Base-by-base conservation (phyloP, 352 stramenopile species). In the Pythium guiyangense region DNA sequence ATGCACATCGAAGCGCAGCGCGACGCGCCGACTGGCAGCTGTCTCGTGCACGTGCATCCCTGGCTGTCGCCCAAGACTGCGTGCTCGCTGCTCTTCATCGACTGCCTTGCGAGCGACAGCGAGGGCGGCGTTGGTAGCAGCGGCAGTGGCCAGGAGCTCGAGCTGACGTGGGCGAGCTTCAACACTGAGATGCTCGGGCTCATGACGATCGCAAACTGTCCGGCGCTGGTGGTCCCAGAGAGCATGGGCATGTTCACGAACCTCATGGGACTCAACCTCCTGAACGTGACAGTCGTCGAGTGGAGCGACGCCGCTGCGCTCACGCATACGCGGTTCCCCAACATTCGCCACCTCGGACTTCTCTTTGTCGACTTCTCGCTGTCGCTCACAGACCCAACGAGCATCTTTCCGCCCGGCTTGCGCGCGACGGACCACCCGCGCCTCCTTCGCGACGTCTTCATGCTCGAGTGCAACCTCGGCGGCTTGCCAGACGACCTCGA, bases 171-270 rank as follows among this genome's bases (percentile, higher is more conserved):
- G 59, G 25, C 39, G 6, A 14, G 49, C 4, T 48, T 49, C 6
- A 52, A 59, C 25, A 17, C 14, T 8, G 34, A 45, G 17, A 44
- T 25, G 42, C 46, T 72, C 6, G 60, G 43, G 6, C 45, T 63
- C 18, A 46, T 72, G 26, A 66, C 64, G 14, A 53, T 71, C 22
- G 60, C 61, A 9, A 63, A 73, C 27, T 73, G 62, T 39, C 37
- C 59, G 0, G 52, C 51, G 8, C 47, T 70, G 4, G 15, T 50
- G 3, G 54, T 73, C 46, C 62, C 66, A 6, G 31, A 18, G 11
- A 35, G 8, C 18, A 57, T 73, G 29, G 53, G 56, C 40, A 15
- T 31, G 1, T 70, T 68, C 26, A 26, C 50, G 1, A 57, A 68
- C 34, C 49, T 70, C 3, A 20, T 70, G 15, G 54, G 66, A n/a